These are phyloP conservation scores for Xylariales sp. DNA, from an alignment of 2,329 filamentous ascomycete species.

Conservation along the genomic window DNA sequence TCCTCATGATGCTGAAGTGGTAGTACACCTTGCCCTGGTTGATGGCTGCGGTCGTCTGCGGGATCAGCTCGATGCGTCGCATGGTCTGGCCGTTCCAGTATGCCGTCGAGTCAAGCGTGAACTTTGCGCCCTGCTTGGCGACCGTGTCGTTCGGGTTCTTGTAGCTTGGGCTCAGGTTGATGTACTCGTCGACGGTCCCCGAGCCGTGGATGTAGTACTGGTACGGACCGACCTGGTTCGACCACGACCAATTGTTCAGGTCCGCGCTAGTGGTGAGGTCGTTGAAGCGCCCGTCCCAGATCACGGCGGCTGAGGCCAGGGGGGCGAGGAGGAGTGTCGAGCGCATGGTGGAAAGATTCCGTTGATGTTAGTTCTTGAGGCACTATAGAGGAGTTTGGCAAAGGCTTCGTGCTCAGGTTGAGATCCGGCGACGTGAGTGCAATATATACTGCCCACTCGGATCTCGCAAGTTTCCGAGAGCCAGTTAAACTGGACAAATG, in stretches of 20 bases:
- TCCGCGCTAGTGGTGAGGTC: slow-evolving; percentile 42
- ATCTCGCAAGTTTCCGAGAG: too few relatives aligned
- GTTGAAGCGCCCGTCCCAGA: slow-evolving; percentile 60
- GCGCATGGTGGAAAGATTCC: too few relatives aligned
- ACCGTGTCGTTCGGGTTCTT: slow-evolving; percentile 61
- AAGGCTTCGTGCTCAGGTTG: too few relatives aligned
- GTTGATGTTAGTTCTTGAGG: too few relatives aligned
- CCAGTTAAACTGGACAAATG: too few relatives aligned
- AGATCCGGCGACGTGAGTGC: too few relatives aligned
- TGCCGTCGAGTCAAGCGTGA: slow-evolving; percentile 59
- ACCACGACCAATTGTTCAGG: slow-evolving; percentile 55
- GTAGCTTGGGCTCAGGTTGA: slow-evolving; percentile 53
- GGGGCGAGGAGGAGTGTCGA: too few relatives aligned
- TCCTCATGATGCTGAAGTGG: slow-evolving; percentile 64
- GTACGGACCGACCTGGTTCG: slow-evolving; percentile 58
- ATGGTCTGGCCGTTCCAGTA: slow-evolving; percentile 71
- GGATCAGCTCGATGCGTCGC: slow-evolving; percentile 70
- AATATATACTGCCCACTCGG: too few relatives aligned
- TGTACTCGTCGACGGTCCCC: slow-evolving; percentile 49
- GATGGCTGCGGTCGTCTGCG: slow-evolving; percentile 62
- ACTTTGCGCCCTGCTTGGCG: slow-evolving; percentile 62
- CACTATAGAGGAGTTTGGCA: too few relatives aligned
- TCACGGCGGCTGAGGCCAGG: too few relatives aligned
- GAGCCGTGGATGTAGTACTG: slow-evolving; percentile 72
- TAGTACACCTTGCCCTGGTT: slow-evolving; percentile 65